phyloP scores from a whole-genome alignment of 2,329 filamentous ascomycete species.

The Calonectria honghensis region DNA sequence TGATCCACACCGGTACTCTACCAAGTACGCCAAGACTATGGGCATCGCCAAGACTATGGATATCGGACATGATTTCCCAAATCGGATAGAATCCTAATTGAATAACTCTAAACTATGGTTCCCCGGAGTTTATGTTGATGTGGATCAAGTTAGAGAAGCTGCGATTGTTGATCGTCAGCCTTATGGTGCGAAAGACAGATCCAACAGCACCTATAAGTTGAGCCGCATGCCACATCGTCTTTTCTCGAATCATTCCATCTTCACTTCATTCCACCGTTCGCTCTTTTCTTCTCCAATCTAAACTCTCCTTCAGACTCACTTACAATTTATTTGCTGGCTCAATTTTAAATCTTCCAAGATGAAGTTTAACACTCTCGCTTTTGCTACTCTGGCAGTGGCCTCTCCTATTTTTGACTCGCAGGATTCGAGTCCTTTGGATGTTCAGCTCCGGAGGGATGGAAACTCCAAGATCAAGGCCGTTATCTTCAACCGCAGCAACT shows the following conservation, averaged over 20 bases:
- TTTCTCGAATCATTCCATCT: background rate
- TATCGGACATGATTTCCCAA: background rate
- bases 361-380: slow-evolving; percentile 61
- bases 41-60: background rate
- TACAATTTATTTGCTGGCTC: background rate
- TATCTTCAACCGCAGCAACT: slow-evolving; percentile 67
- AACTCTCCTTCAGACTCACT: background rate
- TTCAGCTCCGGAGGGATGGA: slow-evolving; percentile 63
- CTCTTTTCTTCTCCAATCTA: background rate
- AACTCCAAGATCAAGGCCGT: slow-evolving; percentile 68
- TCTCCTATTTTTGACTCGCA: slow-evolving; percentile 34
- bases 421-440: slow-evolving; percentile 57
- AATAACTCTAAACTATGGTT: background rate
- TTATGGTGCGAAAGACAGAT: background rate
- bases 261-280: background rate
- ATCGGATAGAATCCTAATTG: background rate
- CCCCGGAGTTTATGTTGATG: background rate
- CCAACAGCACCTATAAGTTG: background rate
- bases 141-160: background rate
- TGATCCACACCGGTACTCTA: background rate
- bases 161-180: background rate
- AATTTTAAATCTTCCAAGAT: slow-evolving; percentile 53
- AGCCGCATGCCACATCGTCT: background rate
- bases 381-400: slow-evolving; percentile 60
- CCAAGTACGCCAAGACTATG: background rate